Percentiles rank a stretch among this genome's conserved stretches.
These are phyloP conservation scores for Trichoderma reesei DNA, from an alignment of 495 filamentous ascomycete species.

Conservation along the genomic window DNA sequence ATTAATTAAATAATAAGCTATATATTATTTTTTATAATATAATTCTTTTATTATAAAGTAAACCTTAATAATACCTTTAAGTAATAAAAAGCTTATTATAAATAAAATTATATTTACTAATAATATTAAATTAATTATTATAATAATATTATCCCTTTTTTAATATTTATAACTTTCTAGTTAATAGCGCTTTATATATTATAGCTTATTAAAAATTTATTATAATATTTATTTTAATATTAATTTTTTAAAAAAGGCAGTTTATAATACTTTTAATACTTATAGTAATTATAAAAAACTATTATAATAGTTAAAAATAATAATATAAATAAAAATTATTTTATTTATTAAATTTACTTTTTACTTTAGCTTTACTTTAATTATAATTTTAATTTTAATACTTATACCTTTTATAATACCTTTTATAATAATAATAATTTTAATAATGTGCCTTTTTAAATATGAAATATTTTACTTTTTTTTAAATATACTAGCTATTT, in stretches of 20 bases:
- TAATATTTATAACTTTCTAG: neutral
- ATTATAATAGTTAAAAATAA: neutral
- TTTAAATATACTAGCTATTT: neutral
- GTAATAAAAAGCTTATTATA: neutral
- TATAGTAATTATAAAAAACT: neutral
- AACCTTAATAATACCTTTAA: neutral
- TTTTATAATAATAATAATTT: neutral
- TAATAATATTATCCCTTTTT: neutral
- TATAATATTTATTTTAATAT: neutral
- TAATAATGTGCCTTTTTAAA: slow-evolving; percentile 6
- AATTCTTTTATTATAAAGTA: neutral
- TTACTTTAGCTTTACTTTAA: neutral
- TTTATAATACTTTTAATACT: neutral
- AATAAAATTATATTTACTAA: neutral
- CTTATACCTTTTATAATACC: neutral
- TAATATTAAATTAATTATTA: slow-evolving; percentile 4
- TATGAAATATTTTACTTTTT: neutral
- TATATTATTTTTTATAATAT: neutral
- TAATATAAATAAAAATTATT: slow-evolving; percentile 5
- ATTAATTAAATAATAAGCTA: too few species aligned
- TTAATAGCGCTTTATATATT: neutral
- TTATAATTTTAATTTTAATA: neutral
- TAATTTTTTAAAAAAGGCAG: neutral
- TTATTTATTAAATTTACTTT: slow-evolving; percentile 7
- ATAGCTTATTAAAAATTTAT: neutral